Percentiles rank a stretch among this genome's conserved stretches.
Evolutionary conservation across 1,284 basidiomycete genomes (phyloP).

Genomic region (Fomitopsis schrenkii): DNA sequence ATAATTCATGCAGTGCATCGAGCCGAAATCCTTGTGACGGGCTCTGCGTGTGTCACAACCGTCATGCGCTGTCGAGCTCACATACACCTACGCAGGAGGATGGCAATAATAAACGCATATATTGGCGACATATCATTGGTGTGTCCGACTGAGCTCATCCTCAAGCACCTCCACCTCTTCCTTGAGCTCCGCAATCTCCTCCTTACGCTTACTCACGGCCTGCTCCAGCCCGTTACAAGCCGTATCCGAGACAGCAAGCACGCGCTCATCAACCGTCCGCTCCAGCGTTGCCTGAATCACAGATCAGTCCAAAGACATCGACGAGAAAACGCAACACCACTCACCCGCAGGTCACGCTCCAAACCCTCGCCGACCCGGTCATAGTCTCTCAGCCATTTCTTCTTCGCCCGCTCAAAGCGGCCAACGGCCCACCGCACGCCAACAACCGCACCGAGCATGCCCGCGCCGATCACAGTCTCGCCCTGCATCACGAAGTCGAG

Average conservation of each 20-base stretch:
- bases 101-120: too few relatives aligned
- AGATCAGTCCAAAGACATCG: background rate
- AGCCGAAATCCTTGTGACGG: background rate
- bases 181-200: constrained; percentile 43
- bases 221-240: constrained; percentile 38
- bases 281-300: constrained; percentile 41
- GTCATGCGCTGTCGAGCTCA: too few relatives aligned
- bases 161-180: constrained; percentile 30
- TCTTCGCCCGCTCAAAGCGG: constrained; percentile 70
- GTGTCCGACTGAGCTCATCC: background rate
- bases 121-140: background rate
- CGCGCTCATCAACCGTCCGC: constrained; percentile 42
- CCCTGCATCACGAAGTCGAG: constrained; percentile 40
- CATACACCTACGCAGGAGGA: too few relatives aligned
- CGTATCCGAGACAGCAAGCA: constrained; percentile 27
- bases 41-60: background rate
- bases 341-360: constrained; percentile 67
- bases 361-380: constrained; percentile 64
- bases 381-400: constrained; percentile 73
- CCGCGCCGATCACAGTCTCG: constrained; percentile 59
- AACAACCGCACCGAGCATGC: constrained; percentile 47
- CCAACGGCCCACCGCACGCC: constrained; percentile 67
- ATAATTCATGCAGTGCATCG: background rate
- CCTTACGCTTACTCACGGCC: constrained; percentile 34
- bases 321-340: constrained; percentile 15